A percentile compares a stretch with the other conserved stretches of the same genome.
These are phyloP conservation scores for Ganoderma boninense DNA, from an alignment of 1,284 basidiomycete species.

Conservation along the genomic window DNA sequence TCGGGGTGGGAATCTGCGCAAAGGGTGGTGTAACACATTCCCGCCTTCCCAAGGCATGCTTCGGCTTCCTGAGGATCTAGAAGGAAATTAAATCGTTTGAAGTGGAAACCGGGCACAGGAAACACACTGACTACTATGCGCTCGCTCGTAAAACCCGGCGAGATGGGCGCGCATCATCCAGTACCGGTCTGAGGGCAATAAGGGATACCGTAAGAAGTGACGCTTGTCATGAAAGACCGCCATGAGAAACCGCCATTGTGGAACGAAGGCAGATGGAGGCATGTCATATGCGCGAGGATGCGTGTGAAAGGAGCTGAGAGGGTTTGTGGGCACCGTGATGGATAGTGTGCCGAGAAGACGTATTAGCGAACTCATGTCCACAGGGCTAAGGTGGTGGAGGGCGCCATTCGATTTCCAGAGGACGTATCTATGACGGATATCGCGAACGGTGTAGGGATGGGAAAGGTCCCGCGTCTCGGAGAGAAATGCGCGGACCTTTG, in stretches of 20 bases:
- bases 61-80: constrained; percentile 26
- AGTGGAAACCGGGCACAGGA: too few relatives aligned
- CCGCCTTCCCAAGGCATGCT: constrained; percentile 30
- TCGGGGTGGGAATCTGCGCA: constrained; percentile 24
- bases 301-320: constrained; percentile 30
- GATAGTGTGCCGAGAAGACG: constrained; percentile 55
- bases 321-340: constrained; percentile 31
- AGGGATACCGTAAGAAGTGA: constrained; percentile 26
- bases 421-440: constrained; percentile 48
- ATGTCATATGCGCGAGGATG: constrained; percentile 39
- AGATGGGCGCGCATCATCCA: constrained; percentile 52
- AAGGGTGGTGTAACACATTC: constrained; percentile 36
- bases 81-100: constrained; percentile 9
- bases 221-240: constrained; percentile 42
- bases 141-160: constrained; percentile 23
- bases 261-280: constrained; percentile 22
- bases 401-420: constrained; percentile 21
- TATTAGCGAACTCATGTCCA: constrained; percentile 48
- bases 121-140: constrained; percentile 9
- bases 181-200: constrained; percentile 47
- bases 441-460: constrained; percentile 35
- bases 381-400: constrained; percentile 37
- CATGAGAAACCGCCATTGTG: constrained; percentile 48
- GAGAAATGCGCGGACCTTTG: constrained; percentile 40
- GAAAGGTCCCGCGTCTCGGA: constrained; percentile 25